phyloP scores from a whole-genome alignment of 441 rosid species.

The Erodium moschatum region DNA sequence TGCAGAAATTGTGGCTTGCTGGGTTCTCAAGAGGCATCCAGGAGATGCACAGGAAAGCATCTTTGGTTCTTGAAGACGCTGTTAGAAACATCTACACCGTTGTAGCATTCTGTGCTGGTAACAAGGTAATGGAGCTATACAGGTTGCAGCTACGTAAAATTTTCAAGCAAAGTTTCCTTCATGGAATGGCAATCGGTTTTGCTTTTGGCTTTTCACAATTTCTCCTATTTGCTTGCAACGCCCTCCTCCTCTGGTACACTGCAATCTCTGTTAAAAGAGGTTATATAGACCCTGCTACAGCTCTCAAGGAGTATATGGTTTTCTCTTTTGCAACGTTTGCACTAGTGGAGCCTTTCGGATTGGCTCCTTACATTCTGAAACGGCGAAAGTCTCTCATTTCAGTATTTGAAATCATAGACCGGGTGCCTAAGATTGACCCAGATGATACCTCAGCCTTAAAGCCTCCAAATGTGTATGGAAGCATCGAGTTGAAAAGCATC shows the following conservation, averaged over 20 bases:
- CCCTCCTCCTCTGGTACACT: constrained; percentile 92
- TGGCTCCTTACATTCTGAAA: constrained; percentile 96
- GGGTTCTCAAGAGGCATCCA: constrained; percentile 98
- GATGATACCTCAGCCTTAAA: constrained; percentile 84
- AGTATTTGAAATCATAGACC: constrained; percentile 88
- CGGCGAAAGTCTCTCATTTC: constrained; percentile 85
- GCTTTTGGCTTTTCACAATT: constrained; percentile 97
- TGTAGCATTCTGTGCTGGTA: constrained; percentile 98
- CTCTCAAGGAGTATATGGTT: constrained; percentile 87
- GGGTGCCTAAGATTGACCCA: constrained; percentile 89
- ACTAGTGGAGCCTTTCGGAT: constrained; percentile 94
- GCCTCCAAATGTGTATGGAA: constrained; percentile 92
- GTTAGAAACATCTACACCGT: constrained; percentile 97
- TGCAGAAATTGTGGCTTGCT: constrained; percentile 98
- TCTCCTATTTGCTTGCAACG: constrained; percentile 96
- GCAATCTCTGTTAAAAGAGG: constrained; percentile 50
- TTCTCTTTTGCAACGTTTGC: constrained; percentile 98
- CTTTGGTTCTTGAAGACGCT: constrained; percentile 95
- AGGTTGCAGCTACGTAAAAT: constrained; percentile 69
- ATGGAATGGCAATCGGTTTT: constrained; percentile 88
- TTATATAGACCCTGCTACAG: constrained; percentile 52
- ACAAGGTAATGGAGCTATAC: constrained; percentile 98
- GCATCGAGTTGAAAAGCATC: constrained; percentile 83
- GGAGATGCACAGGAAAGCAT: constrained; percentile 99
- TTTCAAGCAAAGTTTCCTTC: constrained; percentile 70